Conservation (phyloP, 805 yeast species). For the Kodamaea kakaduensis region DNA sequence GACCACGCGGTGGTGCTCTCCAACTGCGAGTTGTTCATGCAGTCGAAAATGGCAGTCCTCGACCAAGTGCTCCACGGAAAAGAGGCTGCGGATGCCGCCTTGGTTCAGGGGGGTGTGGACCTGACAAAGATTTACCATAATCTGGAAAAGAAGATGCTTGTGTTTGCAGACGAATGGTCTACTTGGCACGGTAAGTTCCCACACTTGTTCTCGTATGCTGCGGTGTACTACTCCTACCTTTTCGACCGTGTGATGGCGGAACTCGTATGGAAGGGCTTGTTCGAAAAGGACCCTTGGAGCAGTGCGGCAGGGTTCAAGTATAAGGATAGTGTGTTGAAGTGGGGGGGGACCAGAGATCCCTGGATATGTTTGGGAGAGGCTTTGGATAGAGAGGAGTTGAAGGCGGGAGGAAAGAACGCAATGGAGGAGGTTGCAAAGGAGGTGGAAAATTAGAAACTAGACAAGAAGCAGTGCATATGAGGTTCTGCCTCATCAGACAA, state of each 20-base stretch:
- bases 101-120: slow-evolving; percentile 36
- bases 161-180: slow-evolving; percentile 65
- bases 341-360: slow-evolving; percentile 94
- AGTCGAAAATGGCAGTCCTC: slow-evolving; percentile 82
- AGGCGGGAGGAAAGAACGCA: slow-evolving; percentile 65
- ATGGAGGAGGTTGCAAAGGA: slow-evolving; percentile 47
- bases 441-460: too few relatives aligned
- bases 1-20: slow-evolving; percentile 50
- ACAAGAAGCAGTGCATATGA: too few relatives aligned
- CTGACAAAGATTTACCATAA: slow-evolving; percentile 62
- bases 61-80: slow-evolving; percentile 74
- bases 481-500: too few relatives aligned
- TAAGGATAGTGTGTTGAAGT: slow-evolving; percentile 63
- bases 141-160: slow-evolving; percentile 53
- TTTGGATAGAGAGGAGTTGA: slow-evolving; percentile 57
- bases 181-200: slow-evolving; percentile 95
- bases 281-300: slow-evolving; percentile 65
- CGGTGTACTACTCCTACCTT: slow-evolving; percentile 87
- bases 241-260: slow-evolving; percentile 92
- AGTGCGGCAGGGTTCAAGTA: slow-evolving; percentile 73
- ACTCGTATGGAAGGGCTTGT: slow-evolving; percentile 73
- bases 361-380: slow-evolving; percentile 83
- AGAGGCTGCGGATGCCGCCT: slow-evolving; percentile 21
- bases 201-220: slow-evolving; percentile 89
- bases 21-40: slow-evolving; percentile 76